Evolutionary conservation across 805 yeast genomes (phyloP), one percentile per base, ranked within the genome.

Genomic region (Lachancea waltii): DNA sequence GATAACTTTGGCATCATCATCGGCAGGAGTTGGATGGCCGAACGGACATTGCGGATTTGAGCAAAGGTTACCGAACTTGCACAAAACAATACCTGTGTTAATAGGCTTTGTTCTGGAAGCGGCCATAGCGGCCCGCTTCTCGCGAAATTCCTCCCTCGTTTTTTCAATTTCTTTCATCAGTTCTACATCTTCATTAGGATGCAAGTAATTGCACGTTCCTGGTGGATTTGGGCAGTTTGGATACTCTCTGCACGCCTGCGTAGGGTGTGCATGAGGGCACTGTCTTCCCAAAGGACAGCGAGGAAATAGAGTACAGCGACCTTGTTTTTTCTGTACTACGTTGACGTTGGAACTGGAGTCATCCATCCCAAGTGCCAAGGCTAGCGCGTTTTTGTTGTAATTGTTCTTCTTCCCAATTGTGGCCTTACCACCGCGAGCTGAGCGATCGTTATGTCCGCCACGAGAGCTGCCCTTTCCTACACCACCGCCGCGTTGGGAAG

Each of bases 21-120:
- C 85, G 13, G 85, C 82, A 1, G 94, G 92, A 0, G 95, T 85
- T 31, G 97, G 95, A 56, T 87, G 96, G 18, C 87, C 95, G 65
- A 80, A 85, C 20, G 87, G 85, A 66, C 96, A 87, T 45, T 75
- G 63, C 44, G 78, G 85, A 53, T 83, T 84, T 17, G 84, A 68
- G 62, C 96, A 87, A 27, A 75, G 60, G 17, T 71, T 67, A 34
- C 90, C 92, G 60, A 75, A 87, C 56, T 82, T 83, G 67, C 96
- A 87, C 25, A 81, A 53, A 2, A 74, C 72, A 41, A 75, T 70
- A 39, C 81, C 79, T 26, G 68, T 58, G 46, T 64, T 68, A 16
- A 66, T 54, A 38, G 64, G 56, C 53, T 65, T 45, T 42, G 47
- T 48, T 47, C 51, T 57, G 54, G 63, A 48, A 43, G 63, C 53